Evolutionary conservation across 768 basidiomycete species (phyloP).

Genomic region (Fibroporia radiculosa): DNA sequence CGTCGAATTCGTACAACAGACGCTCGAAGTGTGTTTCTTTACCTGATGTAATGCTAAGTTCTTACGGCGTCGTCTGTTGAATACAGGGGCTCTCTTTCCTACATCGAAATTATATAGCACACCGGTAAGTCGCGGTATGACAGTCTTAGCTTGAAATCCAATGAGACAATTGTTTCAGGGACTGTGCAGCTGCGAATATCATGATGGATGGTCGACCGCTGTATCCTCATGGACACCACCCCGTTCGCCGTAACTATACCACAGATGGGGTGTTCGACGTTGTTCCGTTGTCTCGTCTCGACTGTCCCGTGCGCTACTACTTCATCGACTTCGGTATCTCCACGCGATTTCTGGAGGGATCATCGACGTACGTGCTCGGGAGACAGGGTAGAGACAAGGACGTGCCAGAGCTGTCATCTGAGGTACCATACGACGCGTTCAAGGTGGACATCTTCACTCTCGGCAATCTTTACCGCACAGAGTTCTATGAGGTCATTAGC

Average conservation of each 20-base stretch:
- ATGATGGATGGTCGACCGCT: constrained; percentile 16
- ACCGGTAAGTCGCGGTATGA: constrained; percentile 7
- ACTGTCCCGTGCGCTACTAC: constrained; percentile 26
- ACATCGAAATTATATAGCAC: constrained; percentile 14
- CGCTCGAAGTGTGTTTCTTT: constrained; percentile 8
- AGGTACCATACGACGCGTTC: constrained; percentile 16
- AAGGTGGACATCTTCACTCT: constrained; percentile 17
- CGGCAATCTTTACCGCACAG: constrained; percentile 14
- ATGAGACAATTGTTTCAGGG: no score
- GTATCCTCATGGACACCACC: constrained; percentile 14
- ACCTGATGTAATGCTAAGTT: not conserved
- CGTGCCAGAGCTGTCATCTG: constrained; percentile 15
- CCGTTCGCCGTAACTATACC: constrained; percentile 20
- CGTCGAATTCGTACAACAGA: constrained; percentile 12
- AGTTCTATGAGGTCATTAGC: constrained; percentile 6
- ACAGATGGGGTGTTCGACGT: constrained; percentile 24
- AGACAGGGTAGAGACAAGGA: constrained; percentile 13
- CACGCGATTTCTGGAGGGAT: constrained; percentile 10
- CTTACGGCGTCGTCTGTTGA: not conserved
- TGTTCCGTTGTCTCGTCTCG: constrained; percentile 23
- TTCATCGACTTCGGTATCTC: constrained; percentile 18
- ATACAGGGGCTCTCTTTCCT: constrained; percentile 14
- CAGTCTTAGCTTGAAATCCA: no score
- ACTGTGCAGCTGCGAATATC: constrained; percentile 11
- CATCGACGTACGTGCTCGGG: constrained; percentile 7